Conservation (phyloP, 164 flowering plant species). For the Tinospora cordifolia region DNA sequence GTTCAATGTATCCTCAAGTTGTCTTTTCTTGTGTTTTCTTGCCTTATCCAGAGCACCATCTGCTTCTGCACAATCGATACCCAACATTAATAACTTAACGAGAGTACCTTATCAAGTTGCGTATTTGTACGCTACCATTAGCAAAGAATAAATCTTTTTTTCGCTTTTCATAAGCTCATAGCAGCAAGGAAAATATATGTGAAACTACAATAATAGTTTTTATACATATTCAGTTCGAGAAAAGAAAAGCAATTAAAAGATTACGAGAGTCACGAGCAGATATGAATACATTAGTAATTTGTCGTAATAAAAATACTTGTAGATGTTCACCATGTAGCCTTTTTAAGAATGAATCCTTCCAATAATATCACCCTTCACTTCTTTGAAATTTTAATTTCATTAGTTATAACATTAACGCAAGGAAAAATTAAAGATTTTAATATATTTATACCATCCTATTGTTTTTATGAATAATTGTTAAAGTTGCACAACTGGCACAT, state of each 20-base stretch:
- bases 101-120: not conserved
- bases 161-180: not conserved
- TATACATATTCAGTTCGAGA: not conserved
- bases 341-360: too few species aligned
- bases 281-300: too few species aligned
- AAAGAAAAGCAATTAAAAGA: not conserved
- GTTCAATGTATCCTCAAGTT: slow-evolving; percentile 90
- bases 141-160: not conserved
- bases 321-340: too few species aligned
- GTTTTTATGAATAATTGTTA: too few species aligned
- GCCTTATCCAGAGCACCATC: slow-evolving; percentile 99
- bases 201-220: not conserved
- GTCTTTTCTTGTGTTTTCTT: slow-evolving; percentile 95
- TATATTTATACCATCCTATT: too few species aligned
- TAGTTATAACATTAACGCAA: too few species aligned
- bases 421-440: too few species aligned
- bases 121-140: not conserved
- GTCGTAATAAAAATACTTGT: too few species aligned
- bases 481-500: too few species aligned
- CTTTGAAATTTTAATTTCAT: too few species aligned
- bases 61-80: slow-evolving; percentile 55
- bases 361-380: too few species aligned
- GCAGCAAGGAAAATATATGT: not conserved
- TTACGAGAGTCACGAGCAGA: not conserved
- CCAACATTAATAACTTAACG: slow-evolving; percentile 4